phyloP scores from a whole-genome alignment of 208 protist genomes.

The Leishmania amazonensis region DNA sequence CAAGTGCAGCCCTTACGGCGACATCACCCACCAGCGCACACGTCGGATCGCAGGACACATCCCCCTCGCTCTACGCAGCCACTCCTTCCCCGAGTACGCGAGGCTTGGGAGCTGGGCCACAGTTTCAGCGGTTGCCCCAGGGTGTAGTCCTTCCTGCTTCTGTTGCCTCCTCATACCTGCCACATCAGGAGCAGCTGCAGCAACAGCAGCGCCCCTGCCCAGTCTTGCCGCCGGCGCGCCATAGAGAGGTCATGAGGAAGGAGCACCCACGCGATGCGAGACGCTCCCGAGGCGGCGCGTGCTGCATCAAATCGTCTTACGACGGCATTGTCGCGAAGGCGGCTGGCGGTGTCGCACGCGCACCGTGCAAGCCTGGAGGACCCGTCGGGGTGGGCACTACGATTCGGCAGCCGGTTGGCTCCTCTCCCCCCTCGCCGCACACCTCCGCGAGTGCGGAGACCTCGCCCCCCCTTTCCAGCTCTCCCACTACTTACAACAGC shows the following conservation, averaged over 20 bases:
- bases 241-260: neutral
- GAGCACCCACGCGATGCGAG: neutral
- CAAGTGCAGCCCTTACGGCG: neutral
- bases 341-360: constrained; percentile 2
- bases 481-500: neutral
- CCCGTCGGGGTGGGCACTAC: neutral
- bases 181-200: neutral
- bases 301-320: neutral
- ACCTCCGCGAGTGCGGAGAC: neutral
- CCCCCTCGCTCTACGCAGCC: neutral
- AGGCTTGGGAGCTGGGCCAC: neutral
- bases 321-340: constrained; percentile 8
- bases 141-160: neutral
- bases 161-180: neutral
- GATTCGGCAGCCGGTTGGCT: neutral
- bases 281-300: constrained; percentile 10
- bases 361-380: constrained; percentile 16
- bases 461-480: neutral
- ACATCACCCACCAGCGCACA: neutral
- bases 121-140: neutral
- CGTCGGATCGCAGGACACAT: constrained; percentile 3
- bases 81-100: neutral
- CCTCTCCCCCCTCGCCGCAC: neutral
- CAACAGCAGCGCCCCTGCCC: neutral
- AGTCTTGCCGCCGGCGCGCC: neutral